Evolutionary conservation across 2,329 filamentous ascomycete species (phyloP).

Genomic region (Colletotrichum zoysiae): DNA sequence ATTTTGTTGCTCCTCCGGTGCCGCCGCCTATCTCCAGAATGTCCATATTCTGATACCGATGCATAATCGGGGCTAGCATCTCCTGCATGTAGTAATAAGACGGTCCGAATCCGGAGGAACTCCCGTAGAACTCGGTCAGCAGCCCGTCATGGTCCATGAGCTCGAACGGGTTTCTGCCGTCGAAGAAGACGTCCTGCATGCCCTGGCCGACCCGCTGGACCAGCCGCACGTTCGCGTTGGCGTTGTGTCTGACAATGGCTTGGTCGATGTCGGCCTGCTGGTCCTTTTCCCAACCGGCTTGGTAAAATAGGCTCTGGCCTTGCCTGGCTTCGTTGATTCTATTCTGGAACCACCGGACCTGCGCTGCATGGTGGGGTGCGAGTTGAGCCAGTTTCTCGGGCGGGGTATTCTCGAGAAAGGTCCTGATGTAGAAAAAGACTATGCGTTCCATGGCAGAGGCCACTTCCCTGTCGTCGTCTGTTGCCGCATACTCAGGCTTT

Average conservation of each 20-base stretch:
- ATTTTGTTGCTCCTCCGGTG: background rate
- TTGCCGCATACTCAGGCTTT: background rate
- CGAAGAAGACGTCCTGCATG: background rate
- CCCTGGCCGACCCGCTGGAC: background rate
- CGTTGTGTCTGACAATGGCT: background rate
- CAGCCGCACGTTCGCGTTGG: background rate
- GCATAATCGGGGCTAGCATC: background rate
- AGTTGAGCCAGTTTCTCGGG: background rate
- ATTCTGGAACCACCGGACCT: background rate
- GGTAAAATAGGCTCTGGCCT: background rate
- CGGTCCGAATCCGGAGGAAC: background rate
- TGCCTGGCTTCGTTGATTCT: background rate
- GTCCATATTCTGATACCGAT: background rate
- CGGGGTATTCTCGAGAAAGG: background rate
- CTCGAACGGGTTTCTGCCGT: background rate
- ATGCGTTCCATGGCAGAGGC: slow-evolving; percentile 35
- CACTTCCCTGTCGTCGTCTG: background rate
- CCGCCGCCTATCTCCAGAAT: slow-evolving; percentile 40
- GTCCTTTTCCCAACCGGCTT: background rate
- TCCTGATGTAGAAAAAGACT: background rate
- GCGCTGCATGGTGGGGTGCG: background rate
- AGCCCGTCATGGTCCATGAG: slow-evolving; percentile 7
- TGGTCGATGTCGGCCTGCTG: background rate
- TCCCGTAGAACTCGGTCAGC: background rate
- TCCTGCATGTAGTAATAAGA: background rate